phyloP scores from a whole-genome alignment of 2,329 filamentous ascomycete species.

The Hymenoscyphus albidus region DNA sequence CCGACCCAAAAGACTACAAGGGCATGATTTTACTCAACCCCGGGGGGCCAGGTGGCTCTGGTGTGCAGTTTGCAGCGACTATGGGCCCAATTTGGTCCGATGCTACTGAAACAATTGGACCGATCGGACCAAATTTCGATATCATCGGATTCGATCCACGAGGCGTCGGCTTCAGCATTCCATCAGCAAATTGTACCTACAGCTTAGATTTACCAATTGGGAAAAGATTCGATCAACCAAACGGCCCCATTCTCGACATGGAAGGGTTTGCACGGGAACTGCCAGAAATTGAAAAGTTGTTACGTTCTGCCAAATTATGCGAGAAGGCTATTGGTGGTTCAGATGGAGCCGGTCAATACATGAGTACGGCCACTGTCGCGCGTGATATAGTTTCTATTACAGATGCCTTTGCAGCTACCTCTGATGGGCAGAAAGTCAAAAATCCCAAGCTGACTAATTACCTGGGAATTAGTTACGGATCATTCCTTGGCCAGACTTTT shows the following conservation, averaged over 20 bases:
- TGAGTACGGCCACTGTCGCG: constrained; percentile 9
- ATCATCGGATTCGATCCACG: constrained; percentile 50
- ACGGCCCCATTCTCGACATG: constrained; percentile 1
- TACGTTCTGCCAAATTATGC: neutral
- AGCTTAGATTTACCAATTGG: neutral
- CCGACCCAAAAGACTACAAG: constrained; percentile 16
- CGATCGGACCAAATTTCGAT: constrained; percentile 47
- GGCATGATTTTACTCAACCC: constrained; percentile 21
- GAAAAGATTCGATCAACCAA: neutral
- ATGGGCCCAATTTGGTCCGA: constrained; percentile 34
- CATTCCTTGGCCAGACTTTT: constrained; percentile 40
- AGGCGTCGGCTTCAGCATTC: constrained; percentile 32
- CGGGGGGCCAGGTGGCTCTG: constrained; percentile 23
- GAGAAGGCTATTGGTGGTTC: constrained; percentile 4
- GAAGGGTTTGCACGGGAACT: no score
- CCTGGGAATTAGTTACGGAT: constrained; percentile 47
- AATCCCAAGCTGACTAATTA: constrained; percentile 35
- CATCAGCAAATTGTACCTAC: constrained; percentile 16
- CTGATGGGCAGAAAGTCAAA: neutral
- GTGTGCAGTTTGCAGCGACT: constrained; percentile 10
- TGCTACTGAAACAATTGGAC: constrained; percentile 23
- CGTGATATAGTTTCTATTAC: constrained; percentile 7
- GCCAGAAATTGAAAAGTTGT: no score
- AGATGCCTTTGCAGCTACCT: constrained; percentile 26
- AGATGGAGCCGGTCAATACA: constrained; percentile 7